Evolutionary conservation across 352 stramenopile genomes (phyloP), one percentile per base, ranked within the genome.

Genomic region (Phytophthora fragariaefolia): DNA sequence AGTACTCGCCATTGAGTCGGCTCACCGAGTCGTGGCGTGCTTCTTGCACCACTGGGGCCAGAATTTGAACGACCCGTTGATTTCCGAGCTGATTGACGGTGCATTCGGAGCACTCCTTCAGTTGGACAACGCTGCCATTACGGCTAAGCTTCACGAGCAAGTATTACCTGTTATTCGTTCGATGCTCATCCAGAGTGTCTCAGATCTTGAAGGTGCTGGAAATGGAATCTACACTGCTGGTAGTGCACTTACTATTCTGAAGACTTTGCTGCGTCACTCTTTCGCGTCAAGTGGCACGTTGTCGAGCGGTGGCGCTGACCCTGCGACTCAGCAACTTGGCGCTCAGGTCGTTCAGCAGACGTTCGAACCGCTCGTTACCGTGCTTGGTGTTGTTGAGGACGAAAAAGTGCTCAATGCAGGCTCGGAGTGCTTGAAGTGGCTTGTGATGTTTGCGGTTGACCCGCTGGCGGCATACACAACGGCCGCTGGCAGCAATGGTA

Each of bases 341-440:
- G 71, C 68, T 27, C 80, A 90, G 51, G 69, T 95, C 56, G 74
- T 95, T 20, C 82, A 92, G 58, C 73, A 82, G 13, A 74, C 91
- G 27, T 89, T 95, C 53, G 85, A 93, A 62, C 87, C 84, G 24
- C 63, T 95, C 26, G 66, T 95, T 24, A 66, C 67, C 38, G 71
- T 95, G 1, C 69, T 95, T 9, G 51, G 78, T 8, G 64, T 65
- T 18, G 73, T 90, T 2, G 85, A 95, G 28, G 85, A 95, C 45
- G 85, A 92, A 13, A 92, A 90, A 57, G 80, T 93, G 24, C 73
- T 95, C 2, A 91, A 88, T 62, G 70, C 75, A 9, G 85, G 87
- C 12, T 83, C 85, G 1, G 85, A 95, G 57, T 93, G 85, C 66
- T 79, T 95, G 27, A 95, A 95, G 68, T 93, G 83, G 83, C 62